phyloP scores from a whole-genome alignment of 208 protist species.

The Trypanosomatidae sp. region DNA sequence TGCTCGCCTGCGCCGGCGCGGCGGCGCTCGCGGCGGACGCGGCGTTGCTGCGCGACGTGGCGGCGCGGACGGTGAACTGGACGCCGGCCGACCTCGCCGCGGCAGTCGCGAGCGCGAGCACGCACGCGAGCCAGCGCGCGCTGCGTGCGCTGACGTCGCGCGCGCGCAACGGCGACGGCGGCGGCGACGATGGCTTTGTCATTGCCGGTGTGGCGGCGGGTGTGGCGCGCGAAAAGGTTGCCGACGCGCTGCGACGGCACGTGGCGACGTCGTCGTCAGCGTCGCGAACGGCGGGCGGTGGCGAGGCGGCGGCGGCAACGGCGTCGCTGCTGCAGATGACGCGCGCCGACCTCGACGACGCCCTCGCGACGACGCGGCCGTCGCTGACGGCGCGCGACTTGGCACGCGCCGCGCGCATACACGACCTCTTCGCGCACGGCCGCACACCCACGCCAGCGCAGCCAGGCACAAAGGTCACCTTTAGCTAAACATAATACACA shows the following conservation, averaged over 20 bases:
- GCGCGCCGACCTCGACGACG: slow-evolving; percentile 31
- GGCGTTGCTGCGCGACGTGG: slow-evolving; percentile 29
- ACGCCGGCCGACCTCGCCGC: slow-evolving; percentile 69
- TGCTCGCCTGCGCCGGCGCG: slow-evolving; percentile 92
- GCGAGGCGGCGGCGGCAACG: not conserved
- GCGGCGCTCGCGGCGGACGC: slow-evolving; percentile 89
- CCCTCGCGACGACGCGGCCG: slow-evolving; percentile 33
- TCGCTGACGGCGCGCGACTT: slow-evolving; percentile 54
- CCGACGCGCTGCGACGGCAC: slow-evolving; percentile 38
- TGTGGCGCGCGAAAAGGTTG: slow-evolving; percentile 49
- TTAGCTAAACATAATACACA: slow-evolving; percentile 7
- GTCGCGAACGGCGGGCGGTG: not conserved
- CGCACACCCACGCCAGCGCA: slow-evolving; percentile 8
- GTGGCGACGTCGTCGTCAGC: too few relatives aligned
- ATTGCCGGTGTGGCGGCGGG: slow-evolving; percentile 33
- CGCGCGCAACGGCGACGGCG: slow-evolving; percentile 1
- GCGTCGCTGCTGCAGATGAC: slow-evolving; percentile 10
- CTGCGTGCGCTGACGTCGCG: slow-evolving; percentile 9
- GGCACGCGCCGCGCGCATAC: slow-evolving; percentile 48
- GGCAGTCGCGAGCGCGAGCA: slow-evolving; percentile 63
- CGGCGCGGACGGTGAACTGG: slow-evolving; percentile 52
- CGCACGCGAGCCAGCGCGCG: slow-evolving; percentile 52
- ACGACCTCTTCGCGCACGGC: slow-evolving; percentile 43
- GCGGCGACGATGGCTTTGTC: slow-evolving; percentile 14
- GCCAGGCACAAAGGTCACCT: slow-evolving; percentile 36